Conservation (phyloP, 1,139 yeast species). For the Suhomyces coccinellae region DNA sequence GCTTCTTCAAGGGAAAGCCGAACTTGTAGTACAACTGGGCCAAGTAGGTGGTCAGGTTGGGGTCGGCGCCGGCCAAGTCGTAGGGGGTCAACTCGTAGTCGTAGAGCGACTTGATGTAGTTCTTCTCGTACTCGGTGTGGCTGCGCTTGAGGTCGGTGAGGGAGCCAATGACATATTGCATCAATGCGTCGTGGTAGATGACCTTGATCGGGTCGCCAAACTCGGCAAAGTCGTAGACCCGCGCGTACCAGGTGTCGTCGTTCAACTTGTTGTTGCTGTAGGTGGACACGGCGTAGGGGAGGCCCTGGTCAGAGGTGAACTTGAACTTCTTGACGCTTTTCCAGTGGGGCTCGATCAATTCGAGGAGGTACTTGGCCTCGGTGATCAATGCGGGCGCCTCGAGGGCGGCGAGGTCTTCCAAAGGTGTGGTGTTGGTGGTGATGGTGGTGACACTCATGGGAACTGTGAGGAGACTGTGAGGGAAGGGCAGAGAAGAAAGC, state of each 20-base stretch:
- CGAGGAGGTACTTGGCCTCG: slow-evolving; percentile 18
- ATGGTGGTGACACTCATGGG: slow-evolving; percentile 12
- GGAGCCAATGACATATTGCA: slow-evolving; percentile 22
- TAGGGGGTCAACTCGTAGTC: slow-evolving; percentile 23
- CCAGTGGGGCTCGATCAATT: slow-evolving; percentile 18
- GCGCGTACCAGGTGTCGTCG: slow-evolving; percentile 24
- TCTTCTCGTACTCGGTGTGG: slow-evolving; percentile 37
- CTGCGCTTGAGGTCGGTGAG: slow-evolving; percentile 22
- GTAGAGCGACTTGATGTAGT: slow-evolving; percentile 34
- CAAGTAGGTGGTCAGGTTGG: slow-evolving; percentile 19
- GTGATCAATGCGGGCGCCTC: slow-evolving; percentile 15
- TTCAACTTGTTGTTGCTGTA: slow-evolving; percentile 19
- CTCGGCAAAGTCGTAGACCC: slow-evolving; percentile 20
- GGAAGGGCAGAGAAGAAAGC: too few species aligned
- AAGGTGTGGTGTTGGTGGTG: slow-evolving; percentile 13
- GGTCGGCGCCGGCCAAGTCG: slow-evolving; percentile 13
- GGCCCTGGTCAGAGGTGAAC: slow-evolving; percentile 12
- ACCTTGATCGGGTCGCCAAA: slow-evolving; percentile 18
- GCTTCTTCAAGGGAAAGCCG: slow-evolving; percentile 45
- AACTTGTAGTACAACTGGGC: slow-evolving; percentile 46
- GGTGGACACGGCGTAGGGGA: slow-evolving; percentile 18
- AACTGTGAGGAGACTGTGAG: not conserved
- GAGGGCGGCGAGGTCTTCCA: slow-evolving; percentile 17
- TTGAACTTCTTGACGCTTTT: slow-evolving; percentile 15
- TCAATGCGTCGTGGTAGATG: slow-evolving; percentile 16